Evolutionary conservation across 2,329 filamentous ascomycete species (phyloP), one percentile per base, ranked within the genome.

Genomic region (Chaetoscypha palmicola): DNA sequence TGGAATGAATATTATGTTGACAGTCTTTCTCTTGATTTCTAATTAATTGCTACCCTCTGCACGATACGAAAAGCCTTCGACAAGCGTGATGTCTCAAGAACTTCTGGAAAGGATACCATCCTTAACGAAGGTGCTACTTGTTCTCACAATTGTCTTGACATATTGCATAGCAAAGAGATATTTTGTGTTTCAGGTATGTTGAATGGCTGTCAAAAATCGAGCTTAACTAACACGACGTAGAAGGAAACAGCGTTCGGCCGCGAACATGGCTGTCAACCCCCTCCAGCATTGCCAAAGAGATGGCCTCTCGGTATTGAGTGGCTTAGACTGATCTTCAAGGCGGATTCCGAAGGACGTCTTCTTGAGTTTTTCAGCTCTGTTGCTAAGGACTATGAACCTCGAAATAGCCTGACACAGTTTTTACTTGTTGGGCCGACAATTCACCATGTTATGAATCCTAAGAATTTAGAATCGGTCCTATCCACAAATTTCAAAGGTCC

Each of bases 291-390:
- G 14, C 50, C 58, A 23, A 59, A 59, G 26, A 54, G 44, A 55
- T 62, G 57, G 60, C 62, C 59, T n/a, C 48, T 66, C 3, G 60
- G 3, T 53, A n/a, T 65, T 28, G 62, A 65, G 41, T 50, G 60
- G 20, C 53, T 62, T 33, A 55, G 56, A 33, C 47, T 60, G 31
- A 47, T 60, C 38, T 49, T 36, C 46, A 45, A 56, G 12, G 53
- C 58, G 17, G 58, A 60, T 45, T 46, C 54, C 9, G 53, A 59
- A 22, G 55, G 54, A 12, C 55, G 49, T 12, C 51, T 62, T 36
- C 51, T 61, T 12, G 50, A 22, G 4, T 46, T 41, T 16, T 32
- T 46, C 50, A 57, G 50, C 47, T 55, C 53, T 19, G 47, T 61
- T 38, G 58, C 59, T 8, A 57, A 54, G 32, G 48, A 61, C 42